These are phyloP conservation scores for Hemisphaericaspora subhashii DNA, from an alignment of 1,139 yeast species.

Conservation along the genomic window DNA sequence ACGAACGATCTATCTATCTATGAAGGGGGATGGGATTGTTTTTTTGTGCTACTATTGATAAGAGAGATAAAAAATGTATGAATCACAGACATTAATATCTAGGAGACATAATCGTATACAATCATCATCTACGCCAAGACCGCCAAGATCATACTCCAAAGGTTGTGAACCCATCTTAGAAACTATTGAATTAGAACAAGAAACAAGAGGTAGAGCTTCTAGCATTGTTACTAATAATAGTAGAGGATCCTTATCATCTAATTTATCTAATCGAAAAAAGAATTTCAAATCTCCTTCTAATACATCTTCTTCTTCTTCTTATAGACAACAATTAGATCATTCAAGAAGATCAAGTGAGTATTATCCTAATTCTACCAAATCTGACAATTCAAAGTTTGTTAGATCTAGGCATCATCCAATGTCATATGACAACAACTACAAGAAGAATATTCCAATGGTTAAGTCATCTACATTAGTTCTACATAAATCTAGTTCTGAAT, in stretches of 20 bases:
- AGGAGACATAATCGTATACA: neutral
- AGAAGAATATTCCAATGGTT: slow-evolving; percentile 12
- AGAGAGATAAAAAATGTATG: slow-evolving; percentile 23
- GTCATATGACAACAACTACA: slow-evolving; percentile 3
- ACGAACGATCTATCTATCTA: no score
- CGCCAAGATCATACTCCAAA: neutral
- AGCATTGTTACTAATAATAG: no score
- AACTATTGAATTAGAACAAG: neutral
- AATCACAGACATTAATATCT: neutral
- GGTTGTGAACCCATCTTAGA: neutral
- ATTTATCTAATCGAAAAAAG: no score
- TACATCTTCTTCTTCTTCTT: no score
- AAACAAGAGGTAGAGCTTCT: slow-evolving; percentile 7
- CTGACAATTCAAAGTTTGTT: no score
- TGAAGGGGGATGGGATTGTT: no score
- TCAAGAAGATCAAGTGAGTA: no score
- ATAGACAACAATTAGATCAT: no score
- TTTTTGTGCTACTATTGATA: no score
- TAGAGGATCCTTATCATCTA: neutral
- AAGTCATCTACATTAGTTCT: neutral
- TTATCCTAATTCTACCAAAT: no score
- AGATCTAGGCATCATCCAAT: slow-evolving; percentile 4
- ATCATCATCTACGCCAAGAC: no score
- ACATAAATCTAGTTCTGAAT: neutral
- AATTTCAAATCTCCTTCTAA: no score